These are phyloP conservation scores for Cryptococcus sp. DNA, from an alignment of 1,284 basidiomycete species.

Conservation along the genomic window DNA sequence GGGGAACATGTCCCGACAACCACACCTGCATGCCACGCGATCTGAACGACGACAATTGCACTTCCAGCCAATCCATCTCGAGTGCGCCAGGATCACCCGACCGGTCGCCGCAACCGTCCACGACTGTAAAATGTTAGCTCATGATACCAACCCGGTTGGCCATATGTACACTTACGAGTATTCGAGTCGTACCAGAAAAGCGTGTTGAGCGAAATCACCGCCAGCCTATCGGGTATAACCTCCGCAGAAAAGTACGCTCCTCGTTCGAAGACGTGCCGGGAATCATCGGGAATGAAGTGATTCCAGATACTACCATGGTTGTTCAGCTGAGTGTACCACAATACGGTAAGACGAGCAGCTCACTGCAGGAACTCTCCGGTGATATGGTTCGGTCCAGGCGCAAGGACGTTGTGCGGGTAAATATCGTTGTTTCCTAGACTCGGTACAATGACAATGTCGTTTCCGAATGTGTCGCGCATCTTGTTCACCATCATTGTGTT, in stretches of 20 bases:
- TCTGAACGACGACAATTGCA: conserved; percentile 73
- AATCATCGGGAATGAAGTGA: conserved; percentile 76
- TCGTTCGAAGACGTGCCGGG: conserved; percentile 76
- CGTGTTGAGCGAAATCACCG: conserved; percentile 85
- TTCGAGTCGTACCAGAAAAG: conserved; percentile 92
- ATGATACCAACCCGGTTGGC: not conserved
- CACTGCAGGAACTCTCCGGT: conserved; percentile 74
- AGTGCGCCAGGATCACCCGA: conserved; percentile 74
- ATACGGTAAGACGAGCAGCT: conserved; percentile 13
- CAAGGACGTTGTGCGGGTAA: conserved; percentile 69
- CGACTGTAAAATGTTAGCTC: conserved; percentile 25
- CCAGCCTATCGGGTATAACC: conserved; percentile 73
- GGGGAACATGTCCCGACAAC: conserved; percentile 61
- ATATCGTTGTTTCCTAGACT: conserved; percentile 87
- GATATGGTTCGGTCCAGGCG: conserved; percentile 73
- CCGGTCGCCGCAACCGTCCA: conserved; percentile 66
- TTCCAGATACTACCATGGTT: conserved; percentile 69
- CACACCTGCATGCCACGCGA: conserved; percentile 72
- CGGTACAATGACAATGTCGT: conserved; percentile 78
- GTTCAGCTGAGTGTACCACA: conserved; percentile 8
- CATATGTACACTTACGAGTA: conserved; percentile 62
- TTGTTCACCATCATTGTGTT: conserved; percentile 69
- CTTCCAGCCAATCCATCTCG: conserved; percentile 87
- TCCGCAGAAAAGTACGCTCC: conserved; percentile 84
- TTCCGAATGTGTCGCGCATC: conserved; percentile 71